Percentiles rank a stretch among this genome's conserved stretches.
phyloP scores from a whole-genome alignment of 371 early-diverging fungal species.

The Lichtheimia ornata region DNA sequence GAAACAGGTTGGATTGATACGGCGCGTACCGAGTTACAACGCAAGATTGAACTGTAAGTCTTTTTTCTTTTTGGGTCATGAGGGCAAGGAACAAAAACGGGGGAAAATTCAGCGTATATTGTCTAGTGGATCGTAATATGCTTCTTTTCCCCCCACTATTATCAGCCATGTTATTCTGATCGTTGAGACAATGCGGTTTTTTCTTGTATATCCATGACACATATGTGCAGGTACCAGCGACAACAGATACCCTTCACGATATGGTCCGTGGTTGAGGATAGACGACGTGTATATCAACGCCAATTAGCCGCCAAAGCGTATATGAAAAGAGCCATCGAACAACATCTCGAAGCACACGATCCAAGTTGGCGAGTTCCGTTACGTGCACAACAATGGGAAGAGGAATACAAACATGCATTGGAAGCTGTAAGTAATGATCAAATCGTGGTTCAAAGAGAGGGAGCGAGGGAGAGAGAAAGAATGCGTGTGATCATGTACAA shows the following conservation, averaged over 20 bases:
- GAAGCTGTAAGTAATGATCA: slow-evolving; percentile 18
- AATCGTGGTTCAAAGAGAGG: neutral
- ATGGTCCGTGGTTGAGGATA: slow-evolving; percentile 26
- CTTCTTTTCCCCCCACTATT: neutral
- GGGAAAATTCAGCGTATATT: neutral
- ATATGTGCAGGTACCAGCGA: slow-evolving; percentile 3
- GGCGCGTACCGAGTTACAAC: slow-evolving; percentile 20
- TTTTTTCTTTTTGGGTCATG: neutral
- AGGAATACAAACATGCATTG: slow-evolving; percentile 24
- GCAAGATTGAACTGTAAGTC: slow-evolving; percentile 26
- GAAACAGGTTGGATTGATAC: slow-evolving; percentile 27
- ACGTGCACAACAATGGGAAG: slow-evolving; percentile 27
- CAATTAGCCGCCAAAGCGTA: slow-evolving; percentile 14
- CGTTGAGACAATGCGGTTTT: too few relatives aligned
- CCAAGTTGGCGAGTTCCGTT: slow-evolving; percentile 18
- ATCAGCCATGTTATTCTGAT: slow-evolving; percentile 4
- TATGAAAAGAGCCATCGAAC: slow-evolving; percentile 20
- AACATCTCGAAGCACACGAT: slow-evolving; percentile 16
- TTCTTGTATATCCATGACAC: slow-evolving; percentile 2
- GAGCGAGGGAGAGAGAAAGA: too few relatives aligned
- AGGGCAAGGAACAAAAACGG: neutral
- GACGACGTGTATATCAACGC: slow-evolving; percentile 22
- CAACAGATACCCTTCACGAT: slow-evolving; percentile 27
- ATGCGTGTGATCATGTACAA: too few relatives aligned
- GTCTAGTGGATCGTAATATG: neutral